Conservation (phyloP, 192 early-diverging fungal species). For the Coemansia erecta region DNA sequence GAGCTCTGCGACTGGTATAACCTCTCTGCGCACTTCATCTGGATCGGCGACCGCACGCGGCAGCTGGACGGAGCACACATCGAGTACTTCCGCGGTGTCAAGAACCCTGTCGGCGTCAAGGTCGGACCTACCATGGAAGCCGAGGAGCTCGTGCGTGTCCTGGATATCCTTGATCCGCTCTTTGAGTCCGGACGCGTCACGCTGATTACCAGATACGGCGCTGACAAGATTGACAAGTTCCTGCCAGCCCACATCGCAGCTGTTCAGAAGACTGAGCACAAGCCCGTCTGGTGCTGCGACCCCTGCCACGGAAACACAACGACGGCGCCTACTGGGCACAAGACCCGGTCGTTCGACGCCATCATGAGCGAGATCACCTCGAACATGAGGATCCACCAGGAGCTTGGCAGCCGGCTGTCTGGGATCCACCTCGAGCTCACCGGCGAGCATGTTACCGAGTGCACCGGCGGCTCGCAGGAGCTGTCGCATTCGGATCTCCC, state of each 20-base stretch:
- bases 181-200: slow-evolving; percentile 90
- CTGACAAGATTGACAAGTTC: slow-evolving; percentile 74
- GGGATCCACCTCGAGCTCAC: slow-evolving; percentile 98
- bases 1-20: slow-evolving; percentile 79
- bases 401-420: slow-evolving; percentile 67
- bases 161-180: slow-evolving; percentile 86
- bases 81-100: slow-evolving; percentile 96
- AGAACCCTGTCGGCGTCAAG: slow-evolving; percentile 97
- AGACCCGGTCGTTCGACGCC: slow-evolving; percentile 87
- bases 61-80: slow-evolving; percentile 94
- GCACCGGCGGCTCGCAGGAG: slow-evolving; percentile 98
- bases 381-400: slow-evolving; percentile 80
- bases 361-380: slow-evolving; percentile 85
- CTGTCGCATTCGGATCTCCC: slow-evolving; percentile 76
- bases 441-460: slow-evolving; percentile 94
- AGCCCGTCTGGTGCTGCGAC: slow-evolving; percentile 94
- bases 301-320: slow-evolving; percentile 99
- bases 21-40: slow-evolving; percentile 92
- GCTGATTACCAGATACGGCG: slow-evolving; percentile 93
- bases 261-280: slow-evolving; percentile 80
- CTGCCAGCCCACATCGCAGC: slow-evolving; percentile 88
- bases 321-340: slow-evolving; percentile 73
- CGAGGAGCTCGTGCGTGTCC: slow-evolving; percentile 74
- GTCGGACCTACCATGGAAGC: slow-evolving; percentile 90
- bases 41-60: slow-evolving; percentile 98